phyloP scores from a whole-genome alignment of 1,284 basidiomycete species.

The Leccinum solheimii region DNA sequence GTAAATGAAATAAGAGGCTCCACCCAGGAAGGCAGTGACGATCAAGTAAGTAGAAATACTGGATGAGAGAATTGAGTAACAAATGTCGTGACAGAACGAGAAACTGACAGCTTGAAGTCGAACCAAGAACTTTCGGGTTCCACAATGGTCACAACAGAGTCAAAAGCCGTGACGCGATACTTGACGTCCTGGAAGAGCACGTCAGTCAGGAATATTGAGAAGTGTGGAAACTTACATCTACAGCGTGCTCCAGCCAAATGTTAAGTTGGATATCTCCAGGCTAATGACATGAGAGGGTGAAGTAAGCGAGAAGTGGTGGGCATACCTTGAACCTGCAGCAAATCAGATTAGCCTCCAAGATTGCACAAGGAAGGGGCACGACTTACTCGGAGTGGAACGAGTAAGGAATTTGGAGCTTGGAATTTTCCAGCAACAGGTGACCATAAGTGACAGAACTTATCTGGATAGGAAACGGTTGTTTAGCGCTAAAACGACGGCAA shows the following conservation, averaged over 20 bases:
- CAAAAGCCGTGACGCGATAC: conserved; percentile 71
- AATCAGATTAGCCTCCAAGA: conserved; percentile 17
- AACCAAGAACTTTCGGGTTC: conserved; percentile 80
- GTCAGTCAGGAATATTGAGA: conserved; percentile 4
- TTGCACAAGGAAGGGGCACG: conserved; percentile 2
- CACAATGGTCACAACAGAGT: conserved; percentile 79
- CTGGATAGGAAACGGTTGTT: conserved; percentile 38
- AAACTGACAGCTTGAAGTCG: conserved; percentile 75
- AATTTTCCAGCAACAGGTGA: conserved; percentile 59
- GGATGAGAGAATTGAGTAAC: conserved; percentile 7
- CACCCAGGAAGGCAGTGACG: conserved; percentile 64
- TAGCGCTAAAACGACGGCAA: neutral
- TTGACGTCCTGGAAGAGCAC: conserved; percentile 44
- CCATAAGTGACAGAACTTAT: conserved; percentile 64
- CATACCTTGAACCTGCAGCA: conserved; percentile 62
- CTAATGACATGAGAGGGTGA: conserved; percentile 38
- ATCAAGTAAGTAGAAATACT: conserved; percentile 80
- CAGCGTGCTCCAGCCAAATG: conserved; percentile 74
- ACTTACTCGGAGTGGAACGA: conserved; percentile 83
- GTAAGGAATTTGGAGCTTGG: conserved; percentile 74
- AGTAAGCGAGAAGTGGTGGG: neutral
- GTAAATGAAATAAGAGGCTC: conserved; percentile 69
- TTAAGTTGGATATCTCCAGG: conserved; percentile 79
- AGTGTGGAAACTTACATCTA: conserved; percentile 50
- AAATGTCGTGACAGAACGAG: neutral